Evolutionary conservation across 805 yeast species (phyloP).

Genomic region (Clavispora vitiphila): DNA sequence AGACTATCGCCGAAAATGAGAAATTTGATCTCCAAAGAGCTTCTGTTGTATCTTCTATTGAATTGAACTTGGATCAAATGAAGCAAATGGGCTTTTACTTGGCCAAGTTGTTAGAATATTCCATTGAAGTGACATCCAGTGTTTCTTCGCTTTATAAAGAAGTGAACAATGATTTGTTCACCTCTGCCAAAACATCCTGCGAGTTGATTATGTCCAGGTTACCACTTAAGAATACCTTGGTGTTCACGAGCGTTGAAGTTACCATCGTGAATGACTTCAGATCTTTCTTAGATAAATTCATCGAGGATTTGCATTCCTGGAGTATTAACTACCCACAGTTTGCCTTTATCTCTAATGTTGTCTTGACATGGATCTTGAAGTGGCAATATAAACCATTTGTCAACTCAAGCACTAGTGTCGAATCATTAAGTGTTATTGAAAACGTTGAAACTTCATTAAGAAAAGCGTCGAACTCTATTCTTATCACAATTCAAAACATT

Average conservation of each 20-base stretch:
- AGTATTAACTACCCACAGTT: conserved; percentile 21
- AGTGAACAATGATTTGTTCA: conserved; percentile 4
- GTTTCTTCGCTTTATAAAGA: conserved; percentile 5
- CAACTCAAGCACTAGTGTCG: conserved; percentile 22
- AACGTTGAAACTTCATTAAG: conserved; percentile 46
- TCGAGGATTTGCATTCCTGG: conserved; percentile 29
- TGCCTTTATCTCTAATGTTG: conserved; percentile 45
- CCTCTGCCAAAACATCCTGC: conserved; percentile 5
- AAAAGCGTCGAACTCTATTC: conserved; percentile 50
- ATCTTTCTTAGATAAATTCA: conserved; percentile 19
- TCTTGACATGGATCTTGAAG: conserved; percentile 42
- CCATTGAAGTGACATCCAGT: conserved; percentile 6
- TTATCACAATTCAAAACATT: conserved; percentile 64
- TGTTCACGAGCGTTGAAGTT: conserved; percentile 13
- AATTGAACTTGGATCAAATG: conserved; percentile 14
- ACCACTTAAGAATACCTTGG: conserved; percentile 2
- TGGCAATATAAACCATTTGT: conserved; percentile 15
- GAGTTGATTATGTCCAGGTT: conserved; percentile 1
- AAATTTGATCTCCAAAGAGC: conserved; percentile 12
- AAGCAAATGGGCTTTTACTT: conserved; percentile 5
- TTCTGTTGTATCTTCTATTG: conserved; percentile 15
- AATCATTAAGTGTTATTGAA: conserved; percentile 19
- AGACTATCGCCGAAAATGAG: conserved; percentile 11
- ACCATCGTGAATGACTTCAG: conserved; percentile 18
- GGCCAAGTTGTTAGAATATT: conserved; percentile 10